Conservation (phyloP, 2,329 filamentous ascomycete species). For the Exophiala sp. region DNA sequence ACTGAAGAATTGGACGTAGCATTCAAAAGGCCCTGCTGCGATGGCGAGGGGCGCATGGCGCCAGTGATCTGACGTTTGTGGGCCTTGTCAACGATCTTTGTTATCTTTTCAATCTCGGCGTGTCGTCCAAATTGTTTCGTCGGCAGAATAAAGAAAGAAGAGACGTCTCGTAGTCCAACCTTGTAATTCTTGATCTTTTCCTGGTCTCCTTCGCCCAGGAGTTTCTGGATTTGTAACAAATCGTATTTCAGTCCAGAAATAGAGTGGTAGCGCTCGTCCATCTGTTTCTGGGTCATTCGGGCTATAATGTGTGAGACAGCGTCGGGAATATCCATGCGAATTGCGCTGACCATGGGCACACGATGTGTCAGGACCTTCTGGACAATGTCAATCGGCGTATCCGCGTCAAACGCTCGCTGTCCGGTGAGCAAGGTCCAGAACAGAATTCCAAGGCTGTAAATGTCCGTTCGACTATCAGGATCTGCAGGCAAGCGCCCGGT, state of each 20-base stretch:
- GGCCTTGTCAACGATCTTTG: slow-evolving; percentile 73
- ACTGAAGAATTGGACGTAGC: slow-evolving; percentile 53
- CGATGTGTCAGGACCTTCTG: slow-evolving; percentile 80
- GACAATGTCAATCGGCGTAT: slow-evolving; percentile 81
- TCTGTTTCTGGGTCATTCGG: slow-evolving; percentile 86
- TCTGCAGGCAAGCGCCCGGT: slow-evolving; percentile 90
- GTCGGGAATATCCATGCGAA: slow-evolving; percentile 79
- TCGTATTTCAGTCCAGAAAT: slow-evolving; percentile 83
- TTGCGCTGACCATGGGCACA: slow-evolving; percentile 70
- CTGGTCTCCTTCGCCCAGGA: slow-evolving; percentile 71
- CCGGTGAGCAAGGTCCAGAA: slow-evolving; percentile 85
- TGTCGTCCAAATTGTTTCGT: slow-evolving; percentile 75
- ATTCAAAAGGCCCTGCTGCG: slow-evolving; percentile 43
- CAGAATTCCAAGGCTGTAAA: slow-evolving; percentile 84
- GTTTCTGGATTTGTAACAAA: slow-evolving; percentile 67
- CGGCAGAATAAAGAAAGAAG: slow-evolving; percentile 86
- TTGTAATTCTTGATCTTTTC: slow-evolving; percentile 68
- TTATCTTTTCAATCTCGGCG: slow-evolving; percentile 65
- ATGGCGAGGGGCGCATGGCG: slow-evolving; percentile 32
- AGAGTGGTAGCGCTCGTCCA: slow-evolving; percentile 84
- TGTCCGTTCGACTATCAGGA: slow-evolving; percentile 87
- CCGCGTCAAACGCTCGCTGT: slow-evolving; percentile 73
- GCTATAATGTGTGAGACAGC: slow-evolving; percentile 78
- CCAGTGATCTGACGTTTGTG: slow-evolving; percentile 58
- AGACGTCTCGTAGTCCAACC: slow-evolving; percentile 80